Evolutionary conservation across 495 filamentous ascomycete species (phyloP).

Genomic region (Tuber indicum): DNA sequence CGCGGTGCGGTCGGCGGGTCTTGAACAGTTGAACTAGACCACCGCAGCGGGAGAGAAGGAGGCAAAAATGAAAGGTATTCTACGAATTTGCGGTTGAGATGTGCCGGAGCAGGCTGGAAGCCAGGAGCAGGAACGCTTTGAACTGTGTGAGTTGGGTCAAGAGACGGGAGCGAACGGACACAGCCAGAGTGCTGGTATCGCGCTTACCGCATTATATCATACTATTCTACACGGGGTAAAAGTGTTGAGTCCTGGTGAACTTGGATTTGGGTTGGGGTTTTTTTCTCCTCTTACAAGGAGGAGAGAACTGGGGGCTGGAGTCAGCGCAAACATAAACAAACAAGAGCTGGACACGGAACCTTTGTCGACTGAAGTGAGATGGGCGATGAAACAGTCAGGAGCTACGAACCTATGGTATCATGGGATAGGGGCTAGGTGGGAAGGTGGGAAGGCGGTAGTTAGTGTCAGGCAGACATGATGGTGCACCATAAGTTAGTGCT

Average conservation of each 20-base stretch:
- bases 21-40: neutral
- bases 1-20: slow-evolving; percentile 19
- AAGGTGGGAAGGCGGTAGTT: neutral
- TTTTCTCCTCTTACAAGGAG: neutral
- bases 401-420: neutral
- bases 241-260: neutral
- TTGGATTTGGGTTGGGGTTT: neutral
- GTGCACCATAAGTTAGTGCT: neutral
- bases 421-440: neutral
- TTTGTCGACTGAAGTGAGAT: neutral
- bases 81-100: neutral
- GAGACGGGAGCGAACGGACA: neutral
- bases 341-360: neutral
- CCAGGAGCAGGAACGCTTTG: neutral
- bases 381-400: neutral
- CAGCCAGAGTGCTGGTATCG: neutral
- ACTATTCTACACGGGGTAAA: neutral
- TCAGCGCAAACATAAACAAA: neutral
- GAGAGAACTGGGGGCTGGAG: neutral
- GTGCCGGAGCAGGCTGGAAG: neutral
- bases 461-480: neutral
- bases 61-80: neutral
- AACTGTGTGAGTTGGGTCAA: neutral
- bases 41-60: neutral
- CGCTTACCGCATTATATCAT: too few relatives aligned